Evolutionary conservation across 345 rosid genomes (phyloP).

Genomic region (Boechera divaricarpa): DNA sequence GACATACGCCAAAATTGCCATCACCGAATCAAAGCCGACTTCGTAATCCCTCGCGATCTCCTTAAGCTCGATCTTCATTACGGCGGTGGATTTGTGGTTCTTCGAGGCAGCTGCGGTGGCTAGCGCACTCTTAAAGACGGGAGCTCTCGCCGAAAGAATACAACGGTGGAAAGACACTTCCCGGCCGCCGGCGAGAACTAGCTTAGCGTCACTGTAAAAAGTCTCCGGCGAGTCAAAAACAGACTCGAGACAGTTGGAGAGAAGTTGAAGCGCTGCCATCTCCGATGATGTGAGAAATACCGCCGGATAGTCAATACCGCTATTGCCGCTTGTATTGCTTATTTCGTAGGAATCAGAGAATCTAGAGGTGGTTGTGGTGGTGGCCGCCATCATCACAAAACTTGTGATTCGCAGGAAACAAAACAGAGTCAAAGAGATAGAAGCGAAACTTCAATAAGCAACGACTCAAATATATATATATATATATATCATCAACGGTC

Average conservation of each 20-base stretch:
- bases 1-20: conserved; percentile 62
- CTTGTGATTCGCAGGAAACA: neutral
- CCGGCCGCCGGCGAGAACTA: conserved; percentile 53
- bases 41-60: conserved; percentile 63
- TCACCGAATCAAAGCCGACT: conserved; percentile 62
- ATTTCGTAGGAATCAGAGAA: conserved; percentile 73
- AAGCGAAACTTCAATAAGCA: too few relatives aligned
- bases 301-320: conserved; percentile 40
- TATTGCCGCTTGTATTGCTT: conserved; percentile 63
- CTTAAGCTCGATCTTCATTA: conserved; percentile 54
- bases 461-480: too few relatives aligned
- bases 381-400: conserved; percentile 45
- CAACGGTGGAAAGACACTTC: conserved; percentile 81
- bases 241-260: conserved; percentile 63
- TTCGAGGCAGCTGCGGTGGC: conserved; percentile 36
- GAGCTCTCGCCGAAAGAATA: conserved; percentile 68
- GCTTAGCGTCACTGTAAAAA: conserved; percentile 71
- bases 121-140: conserved; percentile 61
- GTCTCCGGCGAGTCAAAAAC: conserved; percentile 57
- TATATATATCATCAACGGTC: too few relatives aligned
- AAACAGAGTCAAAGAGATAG: neutral
- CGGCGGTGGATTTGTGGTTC: conserved; percentile 34
- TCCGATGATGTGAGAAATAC: conserved; percentile 28
- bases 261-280: conserved; percentile 53
- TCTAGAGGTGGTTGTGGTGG: conserved; percentile 38